phyloP scores from a whole-genome alignment of 2,329 filamentous ascomycete genomes.

The Cercospora zeae-maydis region DNA sequence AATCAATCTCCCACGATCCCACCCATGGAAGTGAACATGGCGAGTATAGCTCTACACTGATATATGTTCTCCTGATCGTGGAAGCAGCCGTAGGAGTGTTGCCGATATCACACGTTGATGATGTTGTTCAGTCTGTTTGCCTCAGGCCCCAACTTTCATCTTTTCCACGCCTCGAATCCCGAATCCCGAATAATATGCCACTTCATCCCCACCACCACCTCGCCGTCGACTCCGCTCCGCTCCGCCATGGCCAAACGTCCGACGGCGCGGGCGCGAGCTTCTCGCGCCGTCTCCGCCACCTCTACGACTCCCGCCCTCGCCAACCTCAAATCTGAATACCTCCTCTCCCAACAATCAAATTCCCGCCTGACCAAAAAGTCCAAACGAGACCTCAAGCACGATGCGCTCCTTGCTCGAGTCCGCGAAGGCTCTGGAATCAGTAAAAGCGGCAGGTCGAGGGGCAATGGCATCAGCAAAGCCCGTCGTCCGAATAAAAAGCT shows the following conservation, averaged over 20 bases:
- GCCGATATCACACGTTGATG: too few relatives aligned
- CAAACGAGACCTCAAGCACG: conserved; percentile 78
- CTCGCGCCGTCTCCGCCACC: conserved; percentile 19
- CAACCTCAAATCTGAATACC: conserved; percentile 11
- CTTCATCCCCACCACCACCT: neutral
- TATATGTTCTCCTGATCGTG: too few relatives aligned
- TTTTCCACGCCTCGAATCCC: neutral
- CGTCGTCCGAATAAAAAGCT: conserved; percentile 74
- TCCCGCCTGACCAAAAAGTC: conserved; percentile 65
- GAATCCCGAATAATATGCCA: neutral
- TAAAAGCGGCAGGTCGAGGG: conserved; percentile 51
- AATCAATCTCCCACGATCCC: too few relatives aligned
- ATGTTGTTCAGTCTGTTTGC: neutral
- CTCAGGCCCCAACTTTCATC: neutral
- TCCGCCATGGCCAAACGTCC: conserved; percentile 11
- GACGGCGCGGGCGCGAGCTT: conserved; percentile 2
- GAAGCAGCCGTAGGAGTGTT: too few relatives aligned
- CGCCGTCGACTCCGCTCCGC: neutral
- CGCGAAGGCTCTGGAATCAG: conserved; percentile 59
- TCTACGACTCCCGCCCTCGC: conserved; percentile 4
- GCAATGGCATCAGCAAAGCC: conserved; percentile 34
- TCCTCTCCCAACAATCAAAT: conserved; percentile 28
- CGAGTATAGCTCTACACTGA: too few relatives aligned
- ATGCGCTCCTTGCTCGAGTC: conserved; percentile 59
- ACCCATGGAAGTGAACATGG: too few relatives aligned